Evolutionary conservation across 1,284 basidiomycete genomes (phyloP), one percentile per base, ranked within the genome.

Genomic region (Microbotryum saponariae): DNA sequence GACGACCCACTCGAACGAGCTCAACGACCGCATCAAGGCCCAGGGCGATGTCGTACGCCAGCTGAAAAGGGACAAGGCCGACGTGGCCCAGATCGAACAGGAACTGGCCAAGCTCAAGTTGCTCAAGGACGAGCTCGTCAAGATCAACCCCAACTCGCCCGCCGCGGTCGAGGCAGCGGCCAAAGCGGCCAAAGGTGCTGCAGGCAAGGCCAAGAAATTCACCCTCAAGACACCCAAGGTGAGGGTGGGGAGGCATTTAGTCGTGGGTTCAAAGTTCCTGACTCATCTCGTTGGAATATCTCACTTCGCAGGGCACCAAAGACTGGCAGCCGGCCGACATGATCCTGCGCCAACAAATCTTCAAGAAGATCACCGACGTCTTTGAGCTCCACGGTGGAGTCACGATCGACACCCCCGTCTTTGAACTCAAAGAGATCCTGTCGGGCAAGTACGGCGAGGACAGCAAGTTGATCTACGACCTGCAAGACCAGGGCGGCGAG

Each of bases 401-500:
- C 61, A 92, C 90, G 65, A 90, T 98, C 65, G 94, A 98, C 77
- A 98, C 94, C 2, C 94, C 94, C 61, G 92, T 97, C 21, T 97
- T 98, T 73, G 94, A 98, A 79, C 85, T 94, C 66, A 93, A 92
- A 76, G 94, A 98, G 74, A 87, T 98, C 66, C 79, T 97, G 52
- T 84, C 90, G 0, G 94, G 91, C 67, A 98, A 97, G 78, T 97
- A 97, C 71, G 92, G 91, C 61, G 96, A 98, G 77, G 94, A 98
- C 76, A 84, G 87, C 54, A 98, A 99, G 77, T 85, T 98, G 72
- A 98, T 98, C 71, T 98, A 97, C 76, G 94, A 98, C 77, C 82
- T 99, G 58, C 85, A 88, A 80, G 96, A 98, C 77, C 96, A 98
- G 76, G 96, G 94, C n/a, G 94, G 96, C 27, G 96, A 99, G 77